phyloP scores from a whole-genome alignment of 2,329 filamentous ascomycete species.

The Monilinia vaccinii-corymbosi region DNA sequence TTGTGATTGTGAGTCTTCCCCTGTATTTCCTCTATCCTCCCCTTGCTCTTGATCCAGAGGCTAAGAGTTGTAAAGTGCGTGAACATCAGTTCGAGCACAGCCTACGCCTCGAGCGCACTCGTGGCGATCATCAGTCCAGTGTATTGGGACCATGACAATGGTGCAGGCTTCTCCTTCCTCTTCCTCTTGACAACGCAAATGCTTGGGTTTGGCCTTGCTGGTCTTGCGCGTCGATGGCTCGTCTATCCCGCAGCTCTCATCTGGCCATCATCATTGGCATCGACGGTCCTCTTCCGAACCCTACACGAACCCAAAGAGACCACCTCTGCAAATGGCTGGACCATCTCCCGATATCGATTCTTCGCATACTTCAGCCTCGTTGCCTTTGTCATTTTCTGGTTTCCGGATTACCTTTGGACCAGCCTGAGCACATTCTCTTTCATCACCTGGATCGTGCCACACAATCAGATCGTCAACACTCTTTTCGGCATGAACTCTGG shows the following conservation, averaged over 20 bases:
- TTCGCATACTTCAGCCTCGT: slow-evolving; percentile 35
- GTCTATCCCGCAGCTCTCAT: slow-evolving; percentile 43
- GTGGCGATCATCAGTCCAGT: slow-evolving; percentile 41
- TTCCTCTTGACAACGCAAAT: slow-evolving; percentile 44
- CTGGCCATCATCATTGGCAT: slow-evolving; percentile 41
- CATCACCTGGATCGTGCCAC: slow-evolving; percentile 44
- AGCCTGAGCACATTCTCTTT: slow-evolving; percentile 40
- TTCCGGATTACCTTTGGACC: slow-evolving; percentile 42
- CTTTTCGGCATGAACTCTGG: slow-evolving; percentile 33
- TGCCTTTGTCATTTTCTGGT: slow-evolving; percentile 45
- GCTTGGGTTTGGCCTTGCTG: slow-evolving; percentile 47
- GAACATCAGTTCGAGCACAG: slow-evolving; percentile 28
- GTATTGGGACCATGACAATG: slow-evolving; percentile 40
- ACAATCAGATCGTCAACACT: slow-evolving; percentile 32
- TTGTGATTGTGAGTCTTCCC: slow-evolving; percentile 38
- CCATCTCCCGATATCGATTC: slow-evolving; percentile 38
- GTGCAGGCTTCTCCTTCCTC: slow-evolving; percentile 41
- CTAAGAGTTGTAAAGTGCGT: slow-evolving; percentile 41
- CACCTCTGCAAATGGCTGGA: slow-evolving; percentile 33
- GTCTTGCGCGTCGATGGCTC: slow-evolving; percentile 40
- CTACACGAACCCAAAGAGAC: slow-evolving; percentile 32
- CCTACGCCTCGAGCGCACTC: slow-evolving; percentile 42
- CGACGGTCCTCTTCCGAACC: slow-evolving; percentile 39
- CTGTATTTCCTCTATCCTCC: neutral
- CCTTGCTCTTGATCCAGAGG: too few relatives aligned